Evolutionary conservation across 768 basidiomycete species (phyloP), one percentile per base, ranked within the genome.

Genomic region (Pleurotus tuoliensis): DNA sequence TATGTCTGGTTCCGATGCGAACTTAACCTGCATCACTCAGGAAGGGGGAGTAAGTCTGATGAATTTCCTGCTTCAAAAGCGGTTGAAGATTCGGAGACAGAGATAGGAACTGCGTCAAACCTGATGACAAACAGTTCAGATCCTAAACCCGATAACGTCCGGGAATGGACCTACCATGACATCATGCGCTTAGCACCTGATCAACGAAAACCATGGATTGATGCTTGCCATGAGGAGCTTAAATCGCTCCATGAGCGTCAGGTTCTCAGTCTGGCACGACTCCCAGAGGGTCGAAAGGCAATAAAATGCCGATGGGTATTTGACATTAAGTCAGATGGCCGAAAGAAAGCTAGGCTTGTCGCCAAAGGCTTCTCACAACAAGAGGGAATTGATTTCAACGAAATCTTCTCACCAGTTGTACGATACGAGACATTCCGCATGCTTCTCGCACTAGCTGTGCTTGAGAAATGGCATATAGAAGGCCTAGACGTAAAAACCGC

Each of bases 301-400:
- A 24, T 24, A 1, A 24, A 24, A 24, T 24, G 24, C 24, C 24
- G 5, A 24, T 24, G 24, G 24, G 24, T 24, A 4, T 24, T 24
- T 24, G 24, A 24, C 24, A 24, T 24, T 24, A 24, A 24, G 24
- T 24, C 24, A 24, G 24, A 24, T 24, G 24, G 24, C 24, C 24
- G 24, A 1, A 24, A 24, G 5, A 24, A 24, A 24, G 24, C 24
- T 24, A 24, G 24, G 24, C 24, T 24, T 24, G 24, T 24, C 5
- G 5, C 24, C 24, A 24, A 24, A 24, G 24, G 24, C 24, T 24
- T 24, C 24, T 24, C 3, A 24, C 3, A 47, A 53, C 25, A 64
- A 6, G 69, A 60, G 9, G 59, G 61, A 15, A 24, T 62, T n/a
- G 51, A 62, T 54, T 59, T 47, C 45, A 37, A 59, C 45, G 48